Evolutionary conservation across 805 yeast species (phyloP).

Genomic region (Ogataea nitratoaversa): DNA sequence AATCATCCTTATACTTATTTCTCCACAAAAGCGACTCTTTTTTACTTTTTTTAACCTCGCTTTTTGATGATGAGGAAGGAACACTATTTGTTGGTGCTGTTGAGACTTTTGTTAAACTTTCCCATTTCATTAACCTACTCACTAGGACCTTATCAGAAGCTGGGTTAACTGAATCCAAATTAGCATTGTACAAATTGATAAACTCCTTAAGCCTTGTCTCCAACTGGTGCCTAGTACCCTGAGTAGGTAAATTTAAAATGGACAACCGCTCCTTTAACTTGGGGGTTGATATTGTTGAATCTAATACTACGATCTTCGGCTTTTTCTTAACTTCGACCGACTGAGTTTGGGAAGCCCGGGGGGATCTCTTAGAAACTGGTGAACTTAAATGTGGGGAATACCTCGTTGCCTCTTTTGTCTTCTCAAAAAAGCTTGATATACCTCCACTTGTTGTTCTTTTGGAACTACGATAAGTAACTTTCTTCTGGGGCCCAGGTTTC

Average conservation of each 20-base stretch:
- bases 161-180: constrained; percentile 68
- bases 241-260: constrained; percentile 50
- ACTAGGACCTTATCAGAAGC: constrained; percentile 50
- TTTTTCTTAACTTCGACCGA: constrained; percentile 14
- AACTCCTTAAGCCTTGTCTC: constrained; percentile 75
- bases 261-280: constrained; percentile 59
- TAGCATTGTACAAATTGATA: constrained; percentile 74
- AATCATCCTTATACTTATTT: constrained; percentile 21
- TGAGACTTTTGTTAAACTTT: constrained; percentile 31
- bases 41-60: constrained; percentile 3
- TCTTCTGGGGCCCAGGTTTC: constrained; percentile 7
- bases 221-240: constrained; percentile 60
- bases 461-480: not conserved
- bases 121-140: constrained; percentile 65
- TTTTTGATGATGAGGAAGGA: not conserved
- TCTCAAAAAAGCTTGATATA: constrained; percentile 12
- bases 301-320: constrained; percentile 55
- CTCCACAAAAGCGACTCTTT: constrained; percentile 23
- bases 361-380: constrained; percentile 5
- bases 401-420: not conserved
- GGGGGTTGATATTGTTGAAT: constrained; percentile 53
- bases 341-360: constrained; percentile 21
- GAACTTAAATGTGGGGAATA: constrained; percentile 4
- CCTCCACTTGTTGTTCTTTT: constrained; percentile 8
- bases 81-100: constrained; percentile 12